Percentiles rank a stretch among this genome's conserved stretches.
These are phyloP conservation scores for Coemansia guatemalensis DNA, from an alignment of 192 early-diverging fungal species.

Conservation along the genomic window DNA sequence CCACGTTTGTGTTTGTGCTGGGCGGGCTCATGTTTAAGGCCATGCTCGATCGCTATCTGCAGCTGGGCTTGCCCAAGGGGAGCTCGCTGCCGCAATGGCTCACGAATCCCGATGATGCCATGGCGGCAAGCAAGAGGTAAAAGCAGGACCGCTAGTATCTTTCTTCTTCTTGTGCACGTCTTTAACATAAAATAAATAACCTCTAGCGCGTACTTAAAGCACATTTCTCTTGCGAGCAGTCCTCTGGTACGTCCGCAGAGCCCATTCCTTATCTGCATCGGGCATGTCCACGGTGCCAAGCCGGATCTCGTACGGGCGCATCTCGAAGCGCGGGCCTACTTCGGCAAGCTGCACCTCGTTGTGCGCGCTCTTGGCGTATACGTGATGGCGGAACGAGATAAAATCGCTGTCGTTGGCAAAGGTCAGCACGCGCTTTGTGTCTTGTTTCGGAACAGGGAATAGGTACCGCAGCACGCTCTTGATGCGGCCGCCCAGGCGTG, in stretches of 20 bases:
- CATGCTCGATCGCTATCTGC: conserved; percentile 38
- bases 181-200: not conserved
- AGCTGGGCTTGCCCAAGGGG: conserved; percentile 51
- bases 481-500: conserved; percentile 80
- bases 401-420: conserved; percentile 96
- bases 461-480: conserved; percentile 91
- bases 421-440: conserved; percentile 95
- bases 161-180: not conserved
- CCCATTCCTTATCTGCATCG: conserved; percentile 97
- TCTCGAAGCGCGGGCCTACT: conserved; percentile 98
- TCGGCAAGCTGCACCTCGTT: conserved; percentile 93
- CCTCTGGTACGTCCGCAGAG: conserved; percentile 84
- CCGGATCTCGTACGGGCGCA: conserved; percentile 95
- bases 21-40: conserved; percentile 47
- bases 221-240: conserved; percentile 82
- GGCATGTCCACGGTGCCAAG: conserved; percentile 91
- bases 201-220: conserved; percentile 44
- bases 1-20: conserved; percentile 53
- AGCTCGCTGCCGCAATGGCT: conserved; percentile 50
- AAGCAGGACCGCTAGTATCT: not conserved
- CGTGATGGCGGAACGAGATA: conserved; percentile 97
- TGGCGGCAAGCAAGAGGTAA: conserved; percentile 25
- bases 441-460: conserved; percentile 97
- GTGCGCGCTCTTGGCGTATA: conserved; percentile 85
- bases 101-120: conserved; percentile 40